phyloP scores from a whole-genome alignment of 306 rosid species.

The Vicia villosa region DNA sequence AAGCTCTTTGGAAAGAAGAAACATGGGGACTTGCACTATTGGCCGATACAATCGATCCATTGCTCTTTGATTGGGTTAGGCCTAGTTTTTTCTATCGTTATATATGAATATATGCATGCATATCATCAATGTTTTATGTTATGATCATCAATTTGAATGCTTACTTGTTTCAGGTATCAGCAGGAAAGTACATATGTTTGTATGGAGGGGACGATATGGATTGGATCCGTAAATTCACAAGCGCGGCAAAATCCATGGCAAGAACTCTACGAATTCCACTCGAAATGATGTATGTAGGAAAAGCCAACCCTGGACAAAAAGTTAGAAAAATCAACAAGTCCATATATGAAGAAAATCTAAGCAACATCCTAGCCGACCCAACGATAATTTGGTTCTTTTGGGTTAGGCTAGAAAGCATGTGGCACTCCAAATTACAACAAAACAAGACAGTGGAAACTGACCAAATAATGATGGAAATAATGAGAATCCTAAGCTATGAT shows the following conservation, averaged over 20 bases:
- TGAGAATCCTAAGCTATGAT: constrained; percentile 46
- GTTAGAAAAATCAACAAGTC: constrained; percentile 20
- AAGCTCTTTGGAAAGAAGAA: constrained; percentile 56
- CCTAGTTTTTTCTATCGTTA: not conserved
- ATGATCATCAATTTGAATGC: not conserved
- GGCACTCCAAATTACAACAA: constrained; percentile 51
- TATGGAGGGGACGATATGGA: constrained; percentile 66
- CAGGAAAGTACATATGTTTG: constrained; percentile 59
- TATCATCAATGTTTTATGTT: not conserved
- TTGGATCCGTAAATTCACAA: constrained; percentile 63
- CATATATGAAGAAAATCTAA: constrained; percentile 37
- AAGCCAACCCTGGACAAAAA: constrained; percentile 54
- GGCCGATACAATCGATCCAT: constrained; percentile 49
- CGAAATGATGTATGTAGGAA: constrained; percentile 66
- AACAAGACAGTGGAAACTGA: constrained; percentile 33
- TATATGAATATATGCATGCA: not conserved
- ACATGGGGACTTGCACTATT: constrained; percentile 58
- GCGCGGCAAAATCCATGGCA: constrained; percentile 32
- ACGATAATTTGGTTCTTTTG: constrained; percentile 70
- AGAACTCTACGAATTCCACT: constrained; percentile 38
- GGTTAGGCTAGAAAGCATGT: constrained; percentile 68
- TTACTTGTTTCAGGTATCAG: constrained; percentile 42
- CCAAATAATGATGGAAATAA: constrained; percentile 46
- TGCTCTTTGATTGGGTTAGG: constrained; percentile 50
- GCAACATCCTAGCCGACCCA: constrained; percentile 42